These are phyloP conservation scores for Ceratobasidium sp. DNA, from an alignment of 1,284 basidiomycete genomes.

Conservation along the genomic window DNA sequence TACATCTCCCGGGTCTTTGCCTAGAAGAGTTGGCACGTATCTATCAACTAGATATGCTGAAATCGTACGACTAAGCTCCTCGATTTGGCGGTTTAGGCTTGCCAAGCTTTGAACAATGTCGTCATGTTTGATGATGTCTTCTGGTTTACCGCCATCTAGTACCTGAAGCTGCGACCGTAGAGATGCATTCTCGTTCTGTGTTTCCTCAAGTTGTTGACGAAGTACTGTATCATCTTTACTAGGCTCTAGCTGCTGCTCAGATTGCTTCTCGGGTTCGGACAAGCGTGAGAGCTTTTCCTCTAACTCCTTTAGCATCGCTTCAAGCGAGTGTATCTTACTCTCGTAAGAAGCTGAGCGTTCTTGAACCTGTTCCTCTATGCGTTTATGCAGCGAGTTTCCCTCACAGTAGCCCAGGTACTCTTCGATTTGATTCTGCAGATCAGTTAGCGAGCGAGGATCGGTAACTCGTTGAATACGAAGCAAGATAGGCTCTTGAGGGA, in stretches of 20 bases:
- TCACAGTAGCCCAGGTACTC: slow-evolving; percentile 24
- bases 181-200: slow-evolving; percentile 32
- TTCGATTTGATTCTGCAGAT: slow-evolving; percentile 8
- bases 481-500: neutral
- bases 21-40: slow-evolving; percentile 5
- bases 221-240: neutral
- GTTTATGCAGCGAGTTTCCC: slow-evolving; percentile 1
- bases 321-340: neutral
- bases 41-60: slow-evolving; percentile 30
- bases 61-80: slow-evolving; percentile 9
- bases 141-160: slow-evolving; percentile 4
- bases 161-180: slow-evolving; percentile 43
- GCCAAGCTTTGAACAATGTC: slow-evolving; percentile 8
- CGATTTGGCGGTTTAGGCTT: slow-evolving; percentile 25
- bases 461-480: slow-evolving; percentile 3
- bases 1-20: slow-evolving; percentile 15
- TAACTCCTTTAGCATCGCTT: neutral
- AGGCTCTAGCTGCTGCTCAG: neutral
- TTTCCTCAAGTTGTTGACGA: slow-evolving; percentile 15
- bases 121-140: slow-evolving; percentile 31
- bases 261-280: neutral
- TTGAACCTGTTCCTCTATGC: neutral
- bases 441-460: neutral
- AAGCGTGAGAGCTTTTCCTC: slow-evolving; percentile 11
- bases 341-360: neutral